A percentile compares a stretch with the other conserved stretches of the same genome.
These are phyloP conservation scores for Quercus aquifolioides DNA, from an alignment of 306 rosid genomes.

Conservation along the genomic window DNA sequence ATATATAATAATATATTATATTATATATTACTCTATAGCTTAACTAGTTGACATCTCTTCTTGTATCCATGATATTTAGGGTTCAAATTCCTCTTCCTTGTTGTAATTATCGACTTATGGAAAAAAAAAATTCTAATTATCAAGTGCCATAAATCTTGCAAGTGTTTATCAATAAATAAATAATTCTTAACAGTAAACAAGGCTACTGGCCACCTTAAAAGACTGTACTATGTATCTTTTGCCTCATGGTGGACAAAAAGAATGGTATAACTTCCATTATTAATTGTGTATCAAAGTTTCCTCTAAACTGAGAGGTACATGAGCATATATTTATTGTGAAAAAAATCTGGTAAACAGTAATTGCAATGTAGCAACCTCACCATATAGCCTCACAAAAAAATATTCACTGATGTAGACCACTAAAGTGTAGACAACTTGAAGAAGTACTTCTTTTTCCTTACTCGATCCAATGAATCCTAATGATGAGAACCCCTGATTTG, in stretches of 20 bases:
- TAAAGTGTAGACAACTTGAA: slow-evolving; percentile 6
- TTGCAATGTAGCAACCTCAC: background rate
- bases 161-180: too few relatives aligned
- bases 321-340: background rate
- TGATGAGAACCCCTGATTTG: slow-evolving; percentile 27
- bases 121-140: too few relatives aligned
- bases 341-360: background rate
- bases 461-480: slow-evolving; percentile 14
- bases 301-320: background rate
- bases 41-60: too few relatives aligned
- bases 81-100: accelerated
- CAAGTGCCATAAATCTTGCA: too few relatives aligned
- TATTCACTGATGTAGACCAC: slow-evolving; percentile 1
- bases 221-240: background rate
- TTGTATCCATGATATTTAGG: too few relatives aligned
- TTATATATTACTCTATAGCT: too few relatives aligned
- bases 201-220: background rate
- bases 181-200: too few relatives aligned
- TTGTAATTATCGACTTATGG: too few relatives aligned
- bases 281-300: background rate
- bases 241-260: background rate
- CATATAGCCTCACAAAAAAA: background rate
- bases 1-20: too few relatives aligned
- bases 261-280: background rate
- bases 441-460: background rate